These are phyloP conservation scores for Isoetes taiwanensis DNA, from an alignment of 75 land plant species.

Conservation along the genomic window DNA sequence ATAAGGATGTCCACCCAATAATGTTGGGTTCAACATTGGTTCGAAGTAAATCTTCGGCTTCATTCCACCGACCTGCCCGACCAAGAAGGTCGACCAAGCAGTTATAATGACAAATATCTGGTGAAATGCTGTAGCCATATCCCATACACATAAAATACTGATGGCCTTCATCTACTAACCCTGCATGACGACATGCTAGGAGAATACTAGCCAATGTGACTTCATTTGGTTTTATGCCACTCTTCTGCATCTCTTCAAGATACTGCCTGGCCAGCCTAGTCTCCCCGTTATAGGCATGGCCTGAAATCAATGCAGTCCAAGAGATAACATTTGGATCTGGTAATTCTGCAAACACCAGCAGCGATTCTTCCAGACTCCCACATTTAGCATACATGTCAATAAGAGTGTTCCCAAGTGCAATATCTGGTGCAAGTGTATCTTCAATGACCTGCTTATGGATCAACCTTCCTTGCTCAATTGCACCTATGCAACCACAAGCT, in stretches of 20 bases:
- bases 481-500: slow-evolving; percentile 46
- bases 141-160: no score
- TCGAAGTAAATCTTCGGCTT: no score
- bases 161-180: no score
- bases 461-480: slow-evolving; percentile 45
- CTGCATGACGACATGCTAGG: no score
- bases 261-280: slow-evolving; percentile 27
- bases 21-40: no score
- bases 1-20: no score
- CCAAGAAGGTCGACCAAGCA: no score
- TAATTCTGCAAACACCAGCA: slow-evolving; percentile 26
- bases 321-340: slow-evolving; percentile 31
- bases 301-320: slow-evolving; percentile 55
- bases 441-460: slow-evolving; percentile 36
- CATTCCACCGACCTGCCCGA: no score
- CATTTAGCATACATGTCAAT: slow-evolving; percentile 69
- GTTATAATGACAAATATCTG: no score
- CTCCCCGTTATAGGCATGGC: slow-evolving; percentile 46
- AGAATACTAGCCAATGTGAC: no score
- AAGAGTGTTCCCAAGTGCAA: slow-evolving; percentile 46
- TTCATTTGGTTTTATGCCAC: slow-evolving; percentile 39
- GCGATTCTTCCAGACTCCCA: slow-evolving; percentile 38
- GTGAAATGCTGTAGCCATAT: no score
- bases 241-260: slow-evolving; percentile 27
- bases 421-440: slow-evolving; percentile 17